Percentiles rank a stretch among this genome's conserved stretches.
Evolutionary conservation across 139 green algal genomes (phyloP).

Genomic region (Chlorella sp.): DNA sequence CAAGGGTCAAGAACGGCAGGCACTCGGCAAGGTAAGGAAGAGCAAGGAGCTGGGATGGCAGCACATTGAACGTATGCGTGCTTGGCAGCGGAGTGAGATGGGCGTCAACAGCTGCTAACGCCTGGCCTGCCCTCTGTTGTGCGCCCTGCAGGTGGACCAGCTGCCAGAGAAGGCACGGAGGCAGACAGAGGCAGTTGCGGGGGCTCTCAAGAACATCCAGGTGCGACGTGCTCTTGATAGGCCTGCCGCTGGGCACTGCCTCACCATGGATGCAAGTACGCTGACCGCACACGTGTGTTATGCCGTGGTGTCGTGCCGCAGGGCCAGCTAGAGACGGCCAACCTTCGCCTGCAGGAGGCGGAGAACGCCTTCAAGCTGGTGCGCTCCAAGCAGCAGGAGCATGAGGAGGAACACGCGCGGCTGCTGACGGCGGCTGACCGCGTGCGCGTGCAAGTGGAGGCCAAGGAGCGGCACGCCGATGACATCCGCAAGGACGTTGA

Average conservation of each 20-base stretch:
- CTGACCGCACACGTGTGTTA: too few species aligned
- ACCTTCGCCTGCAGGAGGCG: constrained; percentile 17
- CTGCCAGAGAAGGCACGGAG: constrained; percentile 41
- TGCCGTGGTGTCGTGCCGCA: neutral
- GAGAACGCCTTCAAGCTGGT: constrained; percentile 12
- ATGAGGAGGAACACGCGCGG: constrained; percentile 38
- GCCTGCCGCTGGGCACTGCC: too few species aligned
- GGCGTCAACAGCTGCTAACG: too few species aligned
- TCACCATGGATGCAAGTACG: too few species aligned
- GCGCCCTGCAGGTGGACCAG: constrained; percentile 6
- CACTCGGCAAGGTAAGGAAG: constrained; percentile 10
- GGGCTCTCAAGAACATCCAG: constrained; percentile 31
- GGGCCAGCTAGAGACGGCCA: constrained; percentile 31
- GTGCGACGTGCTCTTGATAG: constrained; percentile 5
- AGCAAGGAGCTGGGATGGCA: too few species aligned
- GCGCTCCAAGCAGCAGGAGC: constrained; percentile 16
- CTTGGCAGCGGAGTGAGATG: too few species aligned
- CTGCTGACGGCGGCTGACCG: constrained; percentile 30
- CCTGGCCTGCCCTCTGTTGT: too few species aligned
- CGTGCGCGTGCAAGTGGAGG: constrained; percentile 38
- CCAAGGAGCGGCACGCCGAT: constrained; percentile 58
- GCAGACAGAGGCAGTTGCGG: constrained; percentile 30
- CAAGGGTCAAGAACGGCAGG: neutral
- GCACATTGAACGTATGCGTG: too few species aligned
- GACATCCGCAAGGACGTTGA: constrained; percentile 65